phyloP scores from a whole-genome alignment of 495 filamentous ascomycete genomes.

The Cetradonia linearis region DNA sequence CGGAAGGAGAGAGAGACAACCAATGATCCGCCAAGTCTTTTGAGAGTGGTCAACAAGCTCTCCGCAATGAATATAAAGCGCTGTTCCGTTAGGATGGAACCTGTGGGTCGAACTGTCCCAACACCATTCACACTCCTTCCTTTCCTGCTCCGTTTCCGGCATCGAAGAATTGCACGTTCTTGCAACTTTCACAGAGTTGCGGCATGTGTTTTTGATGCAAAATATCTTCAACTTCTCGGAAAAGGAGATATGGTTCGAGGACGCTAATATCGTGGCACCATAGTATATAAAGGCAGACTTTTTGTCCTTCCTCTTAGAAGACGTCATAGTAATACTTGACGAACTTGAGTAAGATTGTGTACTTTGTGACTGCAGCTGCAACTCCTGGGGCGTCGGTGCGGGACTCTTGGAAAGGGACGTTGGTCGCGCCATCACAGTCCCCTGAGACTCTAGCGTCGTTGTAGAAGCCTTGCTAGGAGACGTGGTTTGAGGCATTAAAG shows the following conservation, averaged over 20 bases:
- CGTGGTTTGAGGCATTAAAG: background rate
- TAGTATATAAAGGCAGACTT: background rate
- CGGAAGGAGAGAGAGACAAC: background rate
- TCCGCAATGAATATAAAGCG: background rate
- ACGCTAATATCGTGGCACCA: background rate
- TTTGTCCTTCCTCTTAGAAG: background rate
- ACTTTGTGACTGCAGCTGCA: background rate
- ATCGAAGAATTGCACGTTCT: conserved; percentile 2
- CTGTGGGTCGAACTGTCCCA: conserved; percentile 5
- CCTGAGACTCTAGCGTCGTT: no score
- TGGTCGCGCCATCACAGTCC: background rate
- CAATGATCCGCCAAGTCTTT: background rate
- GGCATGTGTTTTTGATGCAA: background rate
- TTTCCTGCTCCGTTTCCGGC: background rate
- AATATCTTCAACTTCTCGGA: background rate
- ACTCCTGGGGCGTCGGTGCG: background rate
- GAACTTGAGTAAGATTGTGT: background rate
- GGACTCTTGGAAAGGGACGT: background rate
- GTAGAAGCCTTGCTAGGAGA: background rate
- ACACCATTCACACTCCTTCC: conserved; percentile 7
- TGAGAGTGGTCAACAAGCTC: conserved; percentile 3
- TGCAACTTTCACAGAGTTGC: background rate
- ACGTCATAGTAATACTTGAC: background rate
- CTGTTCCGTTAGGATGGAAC: background rate
- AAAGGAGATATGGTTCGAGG: background rate